phyloP scores from a whole-genome alignment of 1,284 basidiomycete genomes.

The Marasmius tenuissimus region DNA sequence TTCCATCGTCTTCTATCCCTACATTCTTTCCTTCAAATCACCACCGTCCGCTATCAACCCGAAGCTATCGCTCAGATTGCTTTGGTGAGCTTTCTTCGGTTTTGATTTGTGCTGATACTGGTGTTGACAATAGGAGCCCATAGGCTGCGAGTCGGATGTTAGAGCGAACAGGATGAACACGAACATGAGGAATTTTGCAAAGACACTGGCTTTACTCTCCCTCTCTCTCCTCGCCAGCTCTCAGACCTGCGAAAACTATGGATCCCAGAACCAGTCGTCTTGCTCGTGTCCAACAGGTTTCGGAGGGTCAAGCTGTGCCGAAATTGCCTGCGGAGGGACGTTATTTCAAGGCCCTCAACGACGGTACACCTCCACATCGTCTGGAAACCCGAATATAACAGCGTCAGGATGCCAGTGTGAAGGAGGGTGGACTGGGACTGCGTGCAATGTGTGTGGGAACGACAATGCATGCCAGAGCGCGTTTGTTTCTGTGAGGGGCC shows the following conservation, averaged over 20 bases:
- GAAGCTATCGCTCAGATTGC: no score
- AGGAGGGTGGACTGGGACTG: conserved; percentile 72
- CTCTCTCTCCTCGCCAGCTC: conserved; percentile 27
- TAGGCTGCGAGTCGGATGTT: no score
- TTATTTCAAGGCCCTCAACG: conserved; percentile 72
- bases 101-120: no score
- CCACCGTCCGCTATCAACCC: no score
- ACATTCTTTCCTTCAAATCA: no score
- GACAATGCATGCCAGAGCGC: conserved; percentile 61
- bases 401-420: conserved; percentile 64
- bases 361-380: conserved; percentile 44
- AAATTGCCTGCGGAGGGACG: conserved; percentile 75
- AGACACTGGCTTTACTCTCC: conserved; percentile 15
- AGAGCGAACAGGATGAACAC: no score
- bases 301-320: conserved; percentile 67
- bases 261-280: conserved; percentile 48
- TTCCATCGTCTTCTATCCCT: no score
- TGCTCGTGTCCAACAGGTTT: conserved; percentile 81
- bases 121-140: no score
- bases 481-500: conserved; percentile 40
- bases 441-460: conserved; percentile 75
- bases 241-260: conserved; percentile 73
- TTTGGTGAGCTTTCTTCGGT: no score
- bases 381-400: conserved; percentile 62
- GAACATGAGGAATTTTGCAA: neutral